phyloP scores from a whole-genome alignment of 306 rosid genomes.

The Lupinus albus region DNA sequence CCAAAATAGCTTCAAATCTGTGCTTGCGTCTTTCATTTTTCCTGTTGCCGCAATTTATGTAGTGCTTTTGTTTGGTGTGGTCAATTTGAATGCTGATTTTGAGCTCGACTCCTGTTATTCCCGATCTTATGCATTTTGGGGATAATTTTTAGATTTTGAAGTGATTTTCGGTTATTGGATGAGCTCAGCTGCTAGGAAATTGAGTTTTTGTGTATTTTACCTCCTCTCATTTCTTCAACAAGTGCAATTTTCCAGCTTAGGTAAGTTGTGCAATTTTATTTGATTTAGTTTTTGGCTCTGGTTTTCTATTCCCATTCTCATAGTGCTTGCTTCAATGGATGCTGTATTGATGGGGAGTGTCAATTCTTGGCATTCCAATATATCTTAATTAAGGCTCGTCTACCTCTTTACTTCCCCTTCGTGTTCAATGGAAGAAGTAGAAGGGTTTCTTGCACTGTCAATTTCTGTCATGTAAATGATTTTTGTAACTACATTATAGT shows the following conservation, averaged over 20 bases:
- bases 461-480: constrained; percentile 19
- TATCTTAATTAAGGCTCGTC: constrained; percentile 17
- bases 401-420: constrained; percentile 13
- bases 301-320: neutral
- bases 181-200: constrained; percentile 42
- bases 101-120: constrained; percentile 51
- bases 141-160: constrained; percentile 47
- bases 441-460: constrained; percentile 5
- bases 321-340: constrained; percentile 23
- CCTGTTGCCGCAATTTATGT: constrained; percentile 48
- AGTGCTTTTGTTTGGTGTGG: constrained; percentile 29
- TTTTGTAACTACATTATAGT: constrained; percentile 24
- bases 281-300: constrained; percentile 11
- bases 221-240: constrained; percentile 30
- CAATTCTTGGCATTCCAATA: constrained; percentile 25
- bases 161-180: constrained; percentile 36
- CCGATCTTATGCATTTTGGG: constrained; percentile 57
- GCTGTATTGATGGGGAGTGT: constrained; percentile 12
- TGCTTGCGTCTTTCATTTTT: constrained; percentile 42
- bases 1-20: constrained; percentile 45
- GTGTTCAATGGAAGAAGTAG: constrained; percentile 7
- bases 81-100: constrained; percentile 45
- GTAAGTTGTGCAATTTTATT: constrained; percentile 33
- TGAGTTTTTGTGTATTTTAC: constrained; percentile 21
- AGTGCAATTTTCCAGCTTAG: constrained; percentile 31